These are phyloP conservation scores for Scutellaria galericulata DNA, from an alignment of 257 asterid species.

Conservation along the genomic window DNA sequence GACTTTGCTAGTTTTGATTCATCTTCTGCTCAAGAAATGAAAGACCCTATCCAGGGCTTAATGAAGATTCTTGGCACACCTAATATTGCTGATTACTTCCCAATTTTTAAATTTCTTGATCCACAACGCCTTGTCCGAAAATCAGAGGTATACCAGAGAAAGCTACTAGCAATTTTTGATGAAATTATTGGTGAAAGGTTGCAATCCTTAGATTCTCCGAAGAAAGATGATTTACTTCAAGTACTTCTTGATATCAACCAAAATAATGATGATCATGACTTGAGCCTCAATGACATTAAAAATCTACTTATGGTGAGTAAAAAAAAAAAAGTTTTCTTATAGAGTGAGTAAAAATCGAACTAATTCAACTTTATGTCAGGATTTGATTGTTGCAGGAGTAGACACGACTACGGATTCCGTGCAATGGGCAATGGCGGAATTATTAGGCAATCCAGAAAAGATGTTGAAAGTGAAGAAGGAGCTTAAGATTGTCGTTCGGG, in stretches of 20 bases:
- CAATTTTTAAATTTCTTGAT: slow-evolving; percentile 24
- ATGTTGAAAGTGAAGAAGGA: not conserved
- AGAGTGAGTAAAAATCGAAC: not conserved
- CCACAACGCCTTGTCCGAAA: slow-evolving; percentile 31
- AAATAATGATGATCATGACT: not conserved
- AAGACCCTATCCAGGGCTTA: slow-evolving; percentile 11
- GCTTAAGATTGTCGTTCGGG: not conserved
- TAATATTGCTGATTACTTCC: slow-evolving; percentile 30
- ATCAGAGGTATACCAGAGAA: not conserved
- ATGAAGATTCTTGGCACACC: not conserved
- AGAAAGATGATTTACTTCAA: slow-evolving; percentile 32
- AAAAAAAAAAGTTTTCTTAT: not conserved
- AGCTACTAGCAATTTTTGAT: slow-evolving; percentile 19
- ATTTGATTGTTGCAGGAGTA: not conserved
- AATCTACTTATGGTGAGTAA: slow-evolving; percentile 3
- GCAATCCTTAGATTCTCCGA: not conserved
- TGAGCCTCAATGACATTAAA: not conserved
- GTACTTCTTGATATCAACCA: slow-evolving; percentile 25
- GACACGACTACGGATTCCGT: not conserved
- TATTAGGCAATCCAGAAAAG: not conserved
- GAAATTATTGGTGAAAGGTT: slow-evolving; percentile 17
- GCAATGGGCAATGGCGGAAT: slow-evolving; percentile 21
- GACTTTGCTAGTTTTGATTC: slow-evolving; percentile 32
- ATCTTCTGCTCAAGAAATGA: slow-evolving; percentile 33
- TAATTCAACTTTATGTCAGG: not conserved